Percentiles rank a stretch among this genome's conserved stretches.
These are phyloP conservation scores for Zygoascus hellenicus DNA, from an alignment of 1,139 yeast genomes.

Conservation along the genomic window DNA sequence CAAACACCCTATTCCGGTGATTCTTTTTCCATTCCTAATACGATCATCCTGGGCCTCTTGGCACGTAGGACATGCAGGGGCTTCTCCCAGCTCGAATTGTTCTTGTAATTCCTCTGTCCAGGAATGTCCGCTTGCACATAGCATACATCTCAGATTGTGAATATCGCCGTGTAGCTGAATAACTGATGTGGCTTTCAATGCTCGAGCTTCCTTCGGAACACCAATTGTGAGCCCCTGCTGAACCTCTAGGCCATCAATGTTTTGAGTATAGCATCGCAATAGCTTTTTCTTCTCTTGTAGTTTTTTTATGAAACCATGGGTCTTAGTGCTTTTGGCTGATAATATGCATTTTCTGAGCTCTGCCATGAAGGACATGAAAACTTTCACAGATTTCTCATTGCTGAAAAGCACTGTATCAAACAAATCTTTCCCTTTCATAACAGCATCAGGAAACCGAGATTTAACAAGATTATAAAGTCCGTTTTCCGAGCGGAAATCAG, in stretches of 20 bases:
- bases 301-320: conserved; percentile 69
- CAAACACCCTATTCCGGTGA: conserved; percentile 55
- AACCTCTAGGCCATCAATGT: conserved; percentile 62
- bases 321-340: conserved; percentile 71
- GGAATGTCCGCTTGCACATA: conserved; percentile 51
- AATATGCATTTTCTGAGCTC: conserved; percentile 57
- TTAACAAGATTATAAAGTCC: conserved; percentile 79
- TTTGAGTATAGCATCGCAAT: conserved; percentile 78
- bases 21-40: conserved; percentile 55
- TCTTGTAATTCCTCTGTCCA: conserved; percentile 56
- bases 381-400: conserved; percentile 52
- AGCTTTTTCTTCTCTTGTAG: conserved; percentile 63
- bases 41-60: conserved; percentile 48
- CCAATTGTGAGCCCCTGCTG: conserved; percentile 33
- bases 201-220: conserved; percentile 14
- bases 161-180: conserved; percentile 90
- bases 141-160: conserved; percentile 65
- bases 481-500: conserved; percentile 80
- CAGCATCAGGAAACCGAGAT: conserved; percentile 52
- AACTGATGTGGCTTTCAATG: conserved; percentile 46
- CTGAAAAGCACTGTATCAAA: conserved; percentile 81
- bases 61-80: conserved; percentile 64
- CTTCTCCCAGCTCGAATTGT: conserved; percentile 45
- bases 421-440: conserved; percentile 78
- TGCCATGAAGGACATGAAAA: conserved; percentile 81